Conservation (phyloP, 2,329 filamentous ascomycete species). For the Alternaria gansuensis region DNA sequence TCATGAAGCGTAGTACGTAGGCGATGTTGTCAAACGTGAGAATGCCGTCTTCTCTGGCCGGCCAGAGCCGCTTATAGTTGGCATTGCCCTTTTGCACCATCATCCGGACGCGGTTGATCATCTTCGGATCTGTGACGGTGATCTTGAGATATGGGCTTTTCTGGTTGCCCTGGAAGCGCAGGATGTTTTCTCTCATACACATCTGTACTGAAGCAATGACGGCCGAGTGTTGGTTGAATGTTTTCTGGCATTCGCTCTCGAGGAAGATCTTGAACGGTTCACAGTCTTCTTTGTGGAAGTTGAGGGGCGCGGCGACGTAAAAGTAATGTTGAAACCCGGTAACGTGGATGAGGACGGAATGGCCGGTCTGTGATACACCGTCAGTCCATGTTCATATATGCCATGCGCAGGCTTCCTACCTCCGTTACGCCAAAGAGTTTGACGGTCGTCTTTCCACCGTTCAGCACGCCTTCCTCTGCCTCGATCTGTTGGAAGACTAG, state of each 20-base stretch:
- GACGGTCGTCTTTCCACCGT: slow-evolving; percentile 78
- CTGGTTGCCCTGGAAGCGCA: slow-evolving; percentile 91
- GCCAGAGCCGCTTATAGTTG: slow-evolving; percentile 94
- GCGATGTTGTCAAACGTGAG: slow-evolving; percentile 96
- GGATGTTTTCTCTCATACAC: slow-evolving; percentile 87
- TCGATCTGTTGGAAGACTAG: slow-evolving; percentile 97
- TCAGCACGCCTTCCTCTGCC: slow-evolving; percentile 84
- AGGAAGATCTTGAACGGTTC: slow-evolving; percentile 80
- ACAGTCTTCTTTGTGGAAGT: slow-evolving; percentile 82
- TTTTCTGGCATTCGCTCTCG: slow-evolving; percentile 74
- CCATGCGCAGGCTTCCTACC: slow-evolving; percentile 54
- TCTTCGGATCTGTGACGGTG: slow-evolving; percentile 87
- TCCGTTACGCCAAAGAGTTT: slow-evolving; percentile 95
- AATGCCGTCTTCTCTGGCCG: slow-evolving; percentile 68
- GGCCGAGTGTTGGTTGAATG: slow-evolving; percentile 66
- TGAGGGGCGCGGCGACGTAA: slow-evolving; percentile 86
- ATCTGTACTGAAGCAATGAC: slow-evolving; percentile 83
- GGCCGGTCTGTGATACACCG: slow-evolving; percentile 63
- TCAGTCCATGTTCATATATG: slow-evolving; percentile 22
- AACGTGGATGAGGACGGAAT: slow-evolving; percentile 94
- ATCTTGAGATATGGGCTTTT: slow-evolving; percentile 94
- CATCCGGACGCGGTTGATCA: slow-evolving; percentile 77
- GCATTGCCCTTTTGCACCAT: slow-evolving; percentile 77
- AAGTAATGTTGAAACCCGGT: slow-evolving; percentile 97
- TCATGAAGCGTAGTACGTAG: slow-evolving; percentile 96